Base-by-base conservation (phyloP, 768 basidiomycete genomes). In the Candolleomyces aberdarensis region DNA sequence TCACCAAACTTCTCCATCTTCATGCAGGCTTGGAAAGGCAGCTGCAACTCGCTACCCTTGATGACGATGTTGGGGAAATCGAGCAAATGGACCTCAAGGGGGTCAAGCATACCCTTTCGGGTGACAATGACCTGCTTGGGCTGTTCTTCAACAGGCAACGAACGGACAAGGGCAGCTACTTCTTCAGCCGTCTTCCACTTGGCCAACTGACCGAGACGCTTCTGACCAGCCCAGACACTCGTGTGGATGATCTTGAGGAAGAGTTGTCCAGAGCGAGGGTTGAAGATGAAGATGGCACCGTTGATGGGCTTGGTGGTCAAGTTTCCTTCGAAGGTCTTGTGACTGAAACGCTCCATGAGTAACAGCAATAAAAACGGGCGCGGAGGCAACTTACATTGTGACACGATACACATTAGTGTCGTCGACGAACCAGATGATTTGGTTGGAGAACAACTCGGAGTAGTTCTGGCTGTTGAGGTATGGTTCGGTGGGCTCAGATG, bases 1-100 rank as follows among this genome's bases (percentile, higher is more conserved):
- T 99, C 97, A 78, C 97, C 97, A 66, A 99, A 98, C 76, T 98
- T 98, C 84, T 99, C 97, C 90, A 98, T 96, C 82, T 98, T 98
- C 93, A 99, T 95, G 67, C 95, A 96, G 15, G 97, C 96, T 76
- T 98, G 96, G 95, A 99, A 99, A 0, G 97, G 97, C 60, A 98
- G 79, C 69, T 99, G 97, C 52, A 99, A 80, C 73, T 99, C 97
- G 65, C 92, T 95, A 60, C 97, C 97, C 78, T 98, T 98, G 82
- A 99, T 99, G 75, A 99, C 97, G 66, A 99, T 99, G 76, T 99
- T 99, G 56, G 97, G 97, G 89, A 99, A 99, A 77, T 99, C 97
- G 64, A 99, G 87, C 73, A 98, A 85, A 72, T 98, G 97, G 61
- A 98, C 97, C 80, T 98, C 97, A 58, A 98, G 86, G 43, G 93